Percentiles rank a stretch among this genome's conserved stretches.
Conservation (phyloP, 2,329 filamentous ascomycete species). For the Fusarium veterinarium region DNA sequence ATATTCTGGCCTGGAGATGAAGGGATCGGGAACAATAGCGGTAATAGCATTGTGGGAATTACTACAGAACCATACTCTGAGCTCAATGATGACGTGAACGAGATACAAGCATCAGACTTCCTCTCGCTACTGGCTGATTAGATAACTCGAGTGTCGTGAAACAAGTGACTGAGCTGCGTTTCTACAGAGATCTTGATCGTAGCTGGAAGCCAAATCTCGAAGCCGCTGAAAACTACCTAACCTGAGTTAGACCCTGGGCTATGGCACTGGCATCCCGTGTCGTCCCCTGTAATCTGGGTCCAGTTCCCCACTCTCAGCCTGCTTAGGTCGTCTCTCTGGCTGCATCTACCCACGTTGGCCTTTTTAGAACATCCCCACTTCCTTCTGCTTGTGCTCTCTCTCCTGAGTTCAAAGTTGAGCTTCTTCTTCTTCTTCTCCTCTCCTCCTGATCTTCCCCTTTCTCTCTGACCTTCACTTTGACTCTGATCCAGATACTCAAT, state of each 20-base stretch:
- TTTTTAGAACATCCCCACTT: constrained; percentile 42
- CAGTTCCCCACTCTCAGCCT: constrained; percentile 32
- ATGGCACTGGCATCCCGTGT: constrained; percentile 13
- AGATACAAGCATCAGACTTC: not conserved
- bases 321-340: constrained; percentile 19
- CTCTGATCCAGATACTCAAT: constrained; percentile 26
- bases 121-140: constrained; percentile 3
- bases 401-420: constrained; percentile 40
- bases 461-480: constrained; percentile 32
- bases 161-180: not conserved
- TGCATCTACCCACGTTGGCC: constrained; percentile 46
- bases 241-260: constrained; percentile 12
- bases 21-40: not conserved
- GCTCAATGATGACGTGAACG: not conserved
- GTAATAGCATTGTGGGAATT: not conserved
- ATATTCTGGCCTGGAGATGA: not conserved
- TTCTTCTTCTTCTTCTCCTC: constrained; percentile 22
- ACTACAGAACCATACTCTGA: not conserved
- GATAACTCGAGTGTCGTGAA: not conserved
- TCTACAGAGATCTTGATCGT: constrained; percentile 29
- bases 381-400: constrained; percentile 24
- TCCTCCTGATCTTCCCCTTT: constrained; percentile 17
- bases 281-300: constrained; percentile 9
- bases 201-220: constrained; percentile 2
- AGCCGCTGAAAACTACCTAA: constrained; percentile 6